Evolutionary conservation across 2,329 filamentous ascomycete genomes (phyloP), one percentile per base, ranked within the genome.

Genomic region (Epicoccum nigrum): DNA sequence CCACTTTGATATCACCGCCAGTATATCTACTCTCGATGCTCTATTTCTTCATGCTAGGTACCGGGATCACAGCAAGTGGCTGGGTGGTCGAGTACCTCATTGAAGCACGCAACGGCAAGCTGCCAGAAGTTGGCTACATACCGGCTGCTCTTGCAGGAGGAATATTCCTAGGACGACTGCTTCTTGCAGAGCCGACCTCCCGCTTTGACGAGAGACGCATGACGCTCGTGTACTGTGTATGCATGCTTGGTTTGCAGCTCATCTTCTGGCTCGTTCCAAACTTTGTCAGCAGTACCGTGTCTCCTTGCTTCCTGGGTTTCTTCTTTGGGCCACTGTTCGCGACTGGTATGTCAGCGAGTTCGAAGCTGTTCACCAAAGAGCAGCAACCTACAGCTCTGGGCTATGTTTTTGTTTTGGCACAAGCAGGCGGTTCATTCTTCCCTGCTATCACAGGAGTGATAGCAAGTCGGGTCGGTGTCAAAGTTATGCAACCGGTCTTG

Each of bases 1-100:
- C 70, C 7, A 76, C 81, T 0, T 54, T 84, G 0, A 70, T 63
- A 12, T 75, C 68, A 1, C 79, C 73, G 13, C 76, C 75, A 3
- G 71, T 87, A 3, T 87, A 84, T 81, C 64, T 85, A 0, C 63
- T 87, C 2, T 83, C 83, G 12, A 21, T 45, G 32, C 37, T 45
- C 25, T 45, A 37, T 71, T 87, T 87, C 70, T 86, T 86, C 65
- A 81, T 82, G 76, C 32, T 45, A 8, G 42, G 42, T 8, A 37
- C 42, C 7, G 32, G 32, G 2, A 30, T 45, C 32, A 45, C 32
- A 21, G 42, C 42, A 13, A 45, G 76, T 17, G 84, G 85, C 1
- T 88, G 84, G 85, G 80, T 87, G 0, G 84, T 87, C 2, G 83
- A 86, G 56, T 88, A 84, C 47, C 76, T 88, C 3, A 81, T 86